Base-by-base conservation (phyloP, 1,139 yeast species). In the Protomyces pachydermus region DNA sequence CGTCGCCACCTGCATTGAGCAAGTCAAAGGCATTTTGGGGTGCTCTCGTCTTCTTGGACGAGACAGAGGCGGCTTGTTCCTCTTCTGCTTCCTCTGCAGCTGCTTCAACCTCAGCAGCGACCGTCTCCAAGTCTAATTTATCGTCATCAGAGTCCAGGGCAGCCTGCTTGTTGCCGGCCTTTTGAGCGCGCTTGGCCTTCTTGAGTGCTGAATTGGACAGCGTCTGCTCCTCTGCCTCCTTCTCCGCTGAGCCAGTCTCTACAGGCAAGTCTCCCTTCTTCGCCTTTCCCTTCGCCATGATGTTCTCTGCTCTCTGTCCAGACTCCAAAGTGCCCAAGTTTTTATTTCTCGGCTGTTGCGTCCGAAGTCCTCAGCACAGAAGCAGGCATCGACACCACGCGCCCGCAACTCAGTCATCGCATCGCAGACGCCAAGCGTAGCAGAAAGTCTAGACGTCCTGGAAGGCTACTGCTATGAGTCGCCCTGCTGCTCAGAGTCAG, bases 401-500 rank as follows among this genome's bases (percentile, higher is more conserved):
- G 32, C 32, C 32, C 32, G 32, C 32, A 28, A 28, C 32, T 28
- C 32, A 28, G 32, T 3, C 32, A 28, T 28, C 8, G 32, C 32
- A 28, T 28, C 32, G 32, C 32, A 28, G 32, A 28, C 32, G 32
- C 32, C 32, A 28, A 28, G 32, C 32, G 32, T 28, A 28, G 32
- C 32, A 4, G 23, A 20, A 28, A 2, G 32, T 28, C 32, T 28
- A 4, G 32, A 28, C 32, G 32, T 28, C 8, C 32, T 28, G 5
- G 9, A 28, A 28, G 42, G 6, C 32, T 28, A 6, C 32, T 5
- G 48, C 38, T 3, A 58, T 58, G 62, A 51, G 56, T 37, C 53
- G 62, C 42, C 62, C 62, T 50, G 52, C 62, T 16, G 62, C 56
- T n/a, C 56, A 52, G 53, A 32, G 51, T 14, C 62, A 51, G 35